A percentile compares a stretch with the other conserved stretches of the same genome.
phyloP scores from a whole-genome alignment of 2,329 filamentous ascomycete genomes.

The Alternaria ventricosa region DNA sequence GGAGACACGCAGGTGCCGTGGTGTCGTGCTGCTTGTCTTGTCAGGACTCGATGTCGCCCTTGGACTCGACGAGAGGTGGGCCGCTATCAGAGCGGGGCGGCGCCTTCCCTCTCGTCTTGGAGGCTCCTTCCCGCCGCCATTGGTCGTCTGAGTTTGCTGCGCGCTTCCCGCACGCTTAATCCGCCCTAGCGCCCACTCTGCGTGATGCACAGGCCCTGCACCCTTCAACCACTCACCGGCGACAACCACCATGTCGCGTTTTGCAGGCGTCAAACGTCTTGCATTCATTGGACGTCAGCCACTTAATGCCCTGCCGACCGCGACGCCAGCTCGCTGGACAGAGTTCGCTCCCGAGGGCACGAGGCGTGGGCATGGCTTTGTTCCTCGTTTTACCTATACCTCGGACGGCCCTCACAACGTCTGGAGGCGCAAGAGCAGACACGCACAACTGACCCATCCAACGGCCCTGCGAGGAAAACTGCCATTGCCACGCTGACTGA shows the following conservation, averaged over 20 bases:
- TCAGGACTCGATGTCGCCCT: constrained; percentile 24
- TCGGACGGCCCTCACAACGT: constrained; percentile 8
- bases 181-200: constrained; percentile 28
- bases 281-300: constrained; percentile 31
- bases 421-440: constrained; percentile 22
- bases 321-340: constrained; percentile 29
- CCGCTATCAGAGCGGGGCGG: constrained; percentile 22
- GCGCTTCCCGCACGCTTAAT: constrained; percentile 31
- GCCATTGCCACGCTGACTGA: constrained; percentile 26
- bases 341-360: constrained; percentile 24
- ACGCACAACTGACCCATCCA: constrained; percentile 23
- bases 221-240: constrained; percentile 34
- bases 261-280: constrained; percentile 40
- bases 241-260: constrained; percentile 31
- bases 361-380: constrained; percentile 22
- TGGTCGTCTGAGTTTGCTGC: constrained; percentile 17
- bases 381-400: constrained; percentile 15
- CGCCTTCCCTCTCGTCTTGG: constrained; percentile 23
- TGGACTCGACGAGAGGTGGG: constrained; percentile 11
- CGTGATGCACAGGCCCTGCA: constrained; percentile 26
- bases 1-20: background rate
- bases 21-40: constrained; percentile 1
- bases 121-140: constrained; percentile 25
- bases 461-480: constrained; percentile 8
- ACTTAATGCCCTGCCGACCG: constrained; percentile 20